A percentile compares a stretch with the other conserved stretches of the same genome.
These are phyloP conservation scores for Megacollybia marginata DNA, from an alignment of 768 basidiomycete species.

Conservation along the genomic window DNA sequence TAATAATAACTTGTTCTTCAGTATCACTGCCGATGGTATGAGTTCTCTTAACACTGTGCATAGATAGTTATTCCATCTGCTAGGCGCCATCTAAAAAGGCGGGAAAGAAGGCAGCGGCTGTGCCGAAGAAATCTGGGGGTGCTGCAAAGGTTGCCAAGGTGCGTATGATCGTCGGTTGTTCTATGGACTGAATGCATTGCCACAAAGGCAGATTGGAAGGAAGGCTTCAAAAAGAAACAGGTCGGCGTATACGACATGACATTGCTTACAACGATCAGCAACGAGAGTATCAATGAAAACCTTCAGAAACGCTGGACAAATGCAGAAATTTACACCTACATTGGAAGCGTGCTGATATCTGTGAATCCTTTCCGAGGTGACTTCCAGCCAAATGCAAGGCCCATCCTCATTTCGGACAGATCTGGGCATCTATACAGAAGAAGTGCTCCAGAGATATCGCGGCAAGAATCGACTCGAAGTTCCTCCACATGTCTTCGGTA, in stretches of 20 bases:
- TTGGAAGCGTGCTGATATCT: conserved; percentile 97
- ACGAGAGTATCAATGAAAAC: conserved; percentile 97
- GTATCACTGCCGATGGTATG: too few relatives aligned
- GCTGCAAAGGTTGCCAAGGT: conserved; percentile 74
- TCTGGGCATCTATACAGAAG: conserved; percentile 96
- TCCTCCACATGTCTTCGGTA: conserved; percentile 95
- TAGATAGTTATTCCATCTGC: not conserved
- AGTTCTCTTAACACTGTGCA: too few relatives aligned
- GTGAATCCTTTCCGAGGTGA: conserved; percentile 96
- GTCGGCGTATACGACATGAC: conserved; percentile 99
- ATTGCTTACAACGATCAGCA: conserved; percentile 90
- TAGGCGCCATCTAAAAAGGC: conserved; percentile 89
- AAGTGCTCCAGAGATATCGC: conserved; percentile 75
- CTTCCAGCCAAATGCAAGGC: conserved; percentile 4
- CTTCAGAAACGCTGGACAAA: conserved; percentile 94
- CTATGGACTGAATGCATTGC: conserved; percentile 6
- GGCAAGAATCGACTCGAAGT: conserved; percentile 98
- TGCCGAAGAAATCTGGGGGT: conserved; percentile 54
- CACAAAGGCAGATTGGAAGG: conserved; percentile 94
- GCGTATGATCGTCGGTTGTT: conserved; percentile 5
- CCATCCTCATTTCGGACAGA: conserved; percentile 38
- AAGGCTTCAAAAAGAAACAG: conserved; percentile 99
- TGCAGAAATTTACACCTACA: conserved; percentile 97
- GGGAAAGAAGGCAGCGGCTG: conserved; percentile 67
- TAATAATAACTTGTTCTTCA: too few relatives aligned